Percentiles rank a stretch among this genome's conserved stretches.
Evolutionary conservation across 345 rosid species (phyloP).

Genomic region (Bruguiera gymnorhiza): DNA sequence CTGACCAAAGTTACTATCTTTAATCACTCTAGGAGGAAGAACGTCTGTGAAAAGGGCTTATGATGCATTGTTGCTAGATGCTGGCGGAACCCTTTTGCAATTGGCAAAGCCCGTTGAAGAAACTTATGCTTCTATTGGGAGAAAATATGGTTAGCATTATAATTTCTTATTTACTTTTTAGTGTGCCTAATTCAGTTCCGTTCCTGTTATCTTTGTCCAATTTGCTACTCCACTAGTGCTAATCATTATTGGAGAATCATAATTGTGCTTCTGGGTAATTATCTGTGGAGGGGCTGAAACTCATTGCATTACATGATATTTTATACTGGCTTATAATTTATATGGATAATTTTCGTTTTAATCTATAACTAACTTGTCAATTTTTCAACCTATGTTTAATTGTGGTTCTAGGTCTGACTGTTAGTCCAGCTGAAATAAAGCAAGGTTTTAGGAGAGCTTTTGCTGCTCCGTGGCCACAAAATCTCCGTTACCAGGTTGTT

Average conservation of each 20-base stretch:
- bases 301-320: background rate
- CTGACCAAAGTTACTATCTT: background rate
- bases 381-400: background rate
- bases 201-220: background rate
- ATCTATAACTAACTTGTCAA: background rate
- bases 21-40: slow-evolving; percentile 15
- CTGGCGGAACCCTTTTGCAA: slow-evolving; percentile 90
- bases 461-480: slow-evolving; percentile 75
- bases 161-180: background rate
- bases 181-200: background rate
- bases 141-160: slow-evolving; percentile 60
- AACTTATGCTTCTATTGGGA: slow-evolving; percentile 71
- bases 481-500: slow-evolving; percentile 76
- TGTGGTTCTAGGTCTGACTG: slow-evolving; percentile 49
- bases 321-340: background rate
- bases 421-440: slow-evolving; percentile 65
- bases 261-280: background rate
- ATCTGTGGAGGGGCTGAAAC: background rate
- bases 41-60: slow-evolving; percentile 47
- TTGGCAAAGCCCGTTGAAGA: slow-evolving; percentile 70
- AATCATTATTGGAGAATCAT: background rate
- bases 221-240: background rate
- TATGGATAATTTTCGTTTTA: background rate
- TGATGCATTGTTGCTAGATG: slow-evolving; percentile 78
- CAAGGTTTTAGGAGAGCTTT: slow-evolving; percentile 82